Percentiles rank a stretch among this genome's conserved stretches.
Evolutionary conservation across 139 green algal species (phyloP).

Genomic region (Tetraselmis chui): DNA sequence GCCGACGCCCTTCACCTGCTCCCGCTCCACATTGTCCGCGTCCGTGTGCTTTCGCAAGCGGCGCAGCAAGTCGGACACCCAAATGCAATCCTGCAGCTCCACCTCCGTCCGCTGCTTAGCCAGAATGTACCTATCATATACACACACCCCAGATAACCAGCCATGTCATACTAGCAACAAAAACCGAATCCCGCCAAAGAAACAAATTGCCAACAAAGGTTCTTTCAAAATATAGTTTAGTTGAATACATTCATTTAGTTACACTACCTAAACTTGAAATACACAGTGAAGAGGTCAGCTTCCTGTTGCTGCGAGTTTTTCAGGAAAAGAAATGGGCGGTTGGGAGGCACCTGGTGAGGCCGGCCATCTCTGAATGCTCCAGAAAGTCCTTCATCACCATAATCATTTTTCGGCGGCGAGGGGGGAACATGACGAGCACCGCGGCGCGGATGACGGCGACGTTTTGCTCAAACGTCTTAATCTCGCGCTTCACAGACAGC

Average conservation of each 20-base stretch:
- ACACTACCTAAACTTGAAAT: too few relatives aligned
- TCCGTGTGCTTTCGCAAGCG: not conserved
- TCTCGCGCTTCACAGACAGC: not conserved
- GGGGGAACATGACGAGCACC: not conserved
- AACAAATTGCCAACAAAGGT: too few relatives aligned
- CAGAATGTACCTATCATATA: too few relatives aligned
- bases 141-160: too few relatives aligned
- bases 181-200: too few relatives aligned
- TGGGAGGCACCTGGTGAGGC: not conserved
- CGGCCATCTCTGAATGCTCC: not conserved
- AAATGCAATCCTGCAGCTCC: not conserved
- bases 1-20: not conserved
- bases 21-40: not conserved
- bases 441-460: not conserved
- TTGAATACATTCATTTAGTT: too few relatives aligned
- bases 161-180: too few relatives aligned
- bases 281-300: too few relatives aligned
- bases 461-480: not conserved
- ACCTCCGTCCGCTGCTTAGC: not conserved
- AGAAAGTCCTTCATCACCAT: not conserved
- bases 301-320: too few relatives aligned
- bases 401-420: not conserved
- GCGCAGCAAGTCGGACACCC: not conserved
- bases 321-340: too few relatives aligned
- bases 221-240: too few relatives aligned